Base-by-base conservation (phyloP, 108 stramenopile species). In the Aurantiochytrium sp. region DNA sequence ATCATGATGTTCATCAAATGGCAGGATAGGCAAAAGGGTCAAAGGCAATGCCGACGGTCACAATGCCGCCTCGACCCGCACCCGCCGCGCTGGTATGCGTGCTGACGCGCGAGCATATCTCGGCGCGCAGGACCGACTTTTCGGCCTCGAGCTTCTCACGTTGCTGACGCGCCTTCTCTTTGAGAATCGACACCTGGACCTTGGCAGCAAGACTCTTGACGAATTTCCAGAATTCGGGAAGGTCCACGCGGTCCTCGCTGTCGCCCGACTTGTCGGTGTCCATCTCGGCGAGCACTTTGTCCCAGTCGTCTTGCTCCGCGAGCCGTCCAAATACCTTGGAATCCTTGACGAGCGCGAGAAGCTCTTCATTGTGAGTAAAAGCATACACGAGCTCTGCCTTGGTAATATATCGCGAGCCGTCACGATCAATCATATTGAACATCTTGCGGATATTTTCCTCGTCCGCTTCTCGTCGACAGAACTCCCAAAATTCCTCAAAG, bases 401-500 rank as follows among this genome's bases (percentile, higher is more conserved):
- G 49, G 76, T 83, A 83, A 83, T 83, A 83, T 83, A 83, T 45
- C 76, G 44, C 16, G 49, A 53, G 49, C 76, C 76, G 51, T 83
- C 76, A 23, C 45, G 49, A 35, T 83, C 76, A 45, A 83, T 83
- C 51, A 83, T 53, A 23, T 83, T 83, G 76, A 83, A 83, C 76
- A 83, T 83, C 51, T 47, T 53, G 25, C 76, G 76, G 49, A 83
- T 83, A 1, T 83, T 47, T 4, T 83, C 76, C 23, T 83, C 76
- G 28, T 83, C 76, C 10, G 76, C 76, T 35, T 83, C 76, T 45
- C 49, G 12, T 12, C 76, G 76, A 23, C 76, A 83, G 51, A 83
- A 83, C 49, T 47, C 45, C 76, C 76, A 83, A 45, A 83, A 83
- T 45, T 83, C 76, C 28, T 83, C 76, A 35, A 83, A 83, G 76